Percentiles rank a stretch among this genome's conserved stretches.
Conservation (phyloP, 306 rosid genomes). For the Cajanus cajan region DNA sequence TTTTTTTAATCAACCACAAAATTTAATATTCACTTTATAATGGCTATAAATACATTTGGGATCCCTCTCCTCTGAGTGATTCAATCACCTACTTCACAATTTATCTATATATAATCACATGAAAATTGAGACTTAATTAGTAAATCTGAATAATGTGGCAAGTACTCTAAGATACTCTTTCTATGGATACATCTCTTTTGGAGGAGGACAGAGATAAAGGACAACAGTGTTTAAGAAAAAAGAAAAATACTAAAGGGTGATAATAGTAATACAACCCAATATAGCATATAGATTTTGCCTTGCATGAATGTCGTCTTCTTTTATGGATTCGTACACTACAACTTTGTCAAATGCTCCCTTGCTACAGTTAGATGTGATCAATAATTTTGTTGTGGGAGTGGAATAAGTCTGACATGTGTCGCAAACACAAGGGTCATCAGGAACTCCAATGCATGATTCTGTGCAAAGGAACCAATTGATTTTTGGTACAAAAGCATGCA, state of each 20-base stretch:
- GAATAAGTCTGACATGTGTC: constrained; percentile 26
- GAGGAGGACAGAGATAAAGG: neutral
- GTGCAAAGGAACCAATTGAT: constrained; percentile 23
- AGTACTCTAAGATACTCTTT: neutral
- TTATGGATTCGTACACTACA: constrained; percentile 43
- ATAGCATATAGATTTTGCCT: neutral
- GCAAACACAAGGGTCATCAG: constrained; percentile 21
- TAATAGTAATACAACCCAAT: neutral
- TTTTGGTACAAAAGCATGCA: constrained; percentile 36
- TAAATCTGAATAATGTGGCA: neutral
- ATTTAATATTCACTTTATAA: too few relatives aligned
- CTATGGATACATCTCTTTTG: neutral
- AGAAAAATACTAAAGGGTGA: neutral
- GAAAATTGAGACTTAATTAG: neutral
- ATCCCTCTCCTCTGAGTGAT: neutral
- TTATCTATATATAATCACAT: neutral
- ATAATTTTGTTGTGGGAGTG: neutral
- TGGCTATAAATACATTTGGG: neutral
- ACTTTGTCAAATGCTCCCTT: constrained; percentile 26
- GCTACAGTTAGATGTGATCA: constrained; percentile 7
- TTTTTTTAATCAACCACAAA: too few relatives aligned
- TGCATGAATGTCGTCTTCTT: constrained; percentile 10
- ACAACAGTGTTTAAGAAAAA: neutral
- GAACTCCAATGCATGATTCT: constrained; percentile 18
- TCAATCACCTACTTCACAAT: neutral